Evolutionary conservation across 139 green algal species (phyloP), one percentile per base, ranked within the genome.

Genomic region (Coelastrella sp.): DNA sequence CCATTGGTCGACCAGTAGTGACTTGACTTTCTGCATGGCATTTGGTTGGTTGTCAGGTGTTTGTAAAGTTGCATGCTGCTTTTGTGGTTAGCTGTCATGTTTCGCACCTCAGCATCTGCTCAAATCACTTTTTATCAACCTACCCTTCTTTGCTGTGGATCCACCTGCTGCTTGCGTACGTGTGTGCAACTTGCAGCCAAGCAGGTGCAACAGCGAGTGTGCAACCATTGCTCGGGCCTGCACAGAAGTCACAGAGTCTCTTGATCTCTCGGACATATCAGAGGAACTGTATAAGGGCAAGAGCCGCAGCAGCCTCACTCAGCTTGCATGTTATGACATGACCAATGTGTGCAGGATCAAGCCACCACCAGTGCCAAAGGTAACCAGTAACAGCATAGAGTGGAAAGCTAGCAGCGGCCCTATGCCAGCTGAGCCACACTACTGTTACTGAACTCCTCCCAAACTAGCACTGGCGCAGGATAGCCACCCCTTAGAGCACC

Each of bases 201-300:
- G 89, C 72, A 86, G 84, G 13, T 91, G 85, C 51, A 84, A 86
- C 64, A 80, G 41, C 1, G 94, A 96, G 69, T 98, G 95, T 87
- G 93, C 93, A 32, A 98, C 96, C 1, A 89, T 98, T 2, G 88
- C 94, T 1, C 66, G 89, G 3, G 93, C 93, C 1, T 96, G 92
- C 27, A 88, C 92, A 51, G 21, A 88, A 30, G 3, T 84, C 2
- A 48, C 48, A 19, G 82, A 87, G 7, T 23, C 19, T 6, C 57
- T 87, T 1, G 81, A 86, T 53, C 38, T 86, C 37, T 75, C 68
- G 2, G 83, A 88, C 64, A 48, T 90, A 3, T 84, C 87, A 53
- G 87, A 90, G 59, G 87, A 82, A 2, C 67, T 90, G 67, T 90
- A 85, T 63, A 76, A 15, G 32, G 84, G 73, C 69, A 87, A 82